Conservation (phyloP, 208 protist genomes). For the Acanthamoeba quina region DNA sequence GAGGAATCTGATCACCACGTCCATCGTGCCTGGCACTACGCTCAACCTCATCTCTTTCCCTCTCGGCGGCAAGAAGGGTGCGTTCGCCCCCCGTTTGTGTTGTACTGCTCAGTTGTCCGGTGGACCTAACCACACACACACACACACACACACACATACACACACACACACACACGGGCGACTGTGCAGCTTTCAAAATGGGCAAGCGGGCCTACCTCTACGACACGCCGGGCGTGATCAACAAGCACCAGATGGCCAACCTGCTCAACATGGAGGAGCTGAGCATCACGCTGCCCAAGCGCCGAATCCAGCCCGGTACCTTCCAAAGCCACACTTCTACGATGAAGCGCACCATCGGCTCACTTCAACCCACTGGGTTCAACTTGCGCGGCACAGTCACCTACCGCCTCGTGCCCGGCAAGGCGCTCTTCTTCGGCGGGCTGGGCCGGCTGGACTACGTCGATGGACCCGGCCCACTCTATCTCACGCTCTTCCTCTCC, state of each 20-base stretch:
- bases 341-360: neutral
- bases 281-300: conserved; percentile 62
- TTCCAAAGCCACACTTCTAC: neutral
- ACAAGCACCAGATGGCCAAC: conserved; percentile 79
- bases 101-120: neutral
- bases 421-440: conserved; percentile 76
- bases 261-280: conserved; percentile 70
- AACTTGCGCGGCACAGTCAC: neutral
- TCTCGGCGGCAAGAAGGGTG: conserved; percentile 70
- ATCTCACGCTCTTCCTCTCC: conserved; percentile 51
- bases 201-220: conserved; percentile 70
- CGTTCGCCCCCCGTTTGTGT: neutral
- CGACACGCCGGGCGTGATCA: conserved; percentile 81
- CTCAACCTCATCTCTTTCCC: conserved; percentile 81
- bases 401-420: conserved; percentile 72
- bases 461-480: conserved; percentile 43
- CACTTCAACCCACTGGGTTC: neutral
- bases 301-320: conserved; percentile 71
- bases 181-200: neutral
- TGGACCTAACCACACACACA: neutral
- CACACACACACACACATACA: neutral
- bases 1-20: conserved; percentile 73
- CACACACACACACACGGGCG: neutral
- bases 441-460: conserved; percentile 77
- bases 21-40: conserved; percentile 79